Evolutionary conservation across 495 filamentous ascomycete genomes (phyloP), one percentile per base, ranked within the genome.

Genomic region (Cercophora newfieldiana): DNA sequence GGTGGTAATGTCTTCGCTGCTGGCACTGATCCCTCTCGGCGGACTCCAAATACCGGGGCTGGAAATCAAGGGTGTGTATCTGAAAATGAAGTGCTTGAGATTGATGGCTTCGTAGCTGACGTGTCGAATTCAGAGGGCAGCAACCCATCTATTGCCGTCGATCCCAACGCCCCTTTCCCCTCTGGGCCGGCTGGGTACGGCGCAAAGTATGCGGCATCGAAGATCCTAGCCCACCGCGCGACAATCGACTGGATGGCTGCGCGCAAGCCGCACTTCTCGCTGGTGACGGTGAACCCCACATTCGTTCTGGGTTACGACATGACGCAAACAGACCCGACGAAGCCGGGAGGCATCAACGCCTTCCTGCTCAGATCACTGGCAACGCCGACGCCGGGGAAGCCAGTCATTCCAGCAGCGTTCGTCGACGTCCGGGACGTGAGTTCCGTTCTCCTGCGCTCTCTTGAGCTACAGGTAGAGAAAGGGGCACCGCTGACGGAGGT

Each of bases 381-480:
- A 68, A 30, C 78, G 74, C 51, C 65, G 64, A 4, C 28, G 76
- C 33, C 72, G 75, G 61, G 69, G 64, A 19, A 66, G 24, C 68
- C 71, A 0, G 5, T 33, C 18, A 50, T 61, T 0, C 59, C 21
- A 0, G 51, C 69, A 3, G 69, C 65, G 1, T 71, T 66, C 29
- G 79, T 81, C n/a, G 74, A 83, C 62, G 66, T 82, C 25, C 68
- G 72, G n/a, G 80, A 83, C 65, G 78, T 82, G 1, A 77, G 77
- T 14, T 71, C 75, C 10, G 76, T 72, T 1, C 74, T 78, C 29
- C 50, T 83, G 60, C 75, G 69, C 59, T 70, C 73, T 0, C 29
- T 81, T 14, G 67, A 76, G 33, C 58, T 70, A 8, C 63, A 69
- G 1, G 64, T 77, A 16, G 7, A 29, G 1, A 66, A 68, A 55